Conservation (phyloP, 2,329 filamentous ascomycete genomes). For the Verticillium klebahnii region DNA sequence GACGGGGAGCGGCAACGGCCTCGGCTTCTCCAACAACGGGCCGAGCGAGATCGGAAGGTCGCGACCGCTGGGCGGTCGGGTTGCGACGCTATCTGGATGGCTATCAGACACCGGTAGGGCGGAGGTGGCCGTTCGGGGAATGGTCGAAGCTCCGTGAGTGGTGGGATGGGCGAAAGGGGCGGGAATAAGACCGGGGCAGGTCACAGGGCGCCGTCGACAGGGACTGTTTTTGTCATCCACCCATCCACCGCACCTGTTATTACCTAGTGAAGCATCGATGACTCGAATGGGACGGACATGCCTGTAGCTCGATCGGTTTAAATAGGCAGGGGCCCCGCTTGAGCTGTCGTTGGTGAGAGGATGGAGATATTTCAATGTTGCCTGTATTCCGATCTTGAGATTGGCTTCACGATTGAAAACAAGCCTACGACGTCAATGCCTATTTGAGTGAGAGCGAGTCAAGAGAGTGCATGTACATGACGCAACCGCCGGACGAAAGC, state of each 20-base stretch:
- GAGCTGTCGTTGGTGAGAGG: background rate
- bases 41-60: background rate
- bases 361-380: background rate
- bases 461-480: no score
- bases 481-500: no score
- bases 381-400: no score
- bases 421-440: no score
- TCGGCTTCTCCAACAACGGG: background rate
- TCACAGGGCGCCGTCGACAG: background rate
- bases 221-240: background rate
- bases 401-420: no score
- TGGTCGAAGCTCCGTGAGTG: slow-evolving; percentile 13
- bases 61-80: background rate
- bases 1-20: background rate
- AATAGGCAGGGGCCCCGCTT: background rate
- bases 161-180: slow-evolving; percentile 29
- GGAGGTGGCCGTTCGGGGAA: background rate
- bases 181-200: slow-evolving; percentile 20
- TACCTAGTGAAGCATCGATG: background rate
- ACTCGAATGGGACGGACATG: background rate
- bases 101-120: background rate
- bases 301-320: background rate
- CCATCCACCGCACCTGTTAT: background rate
- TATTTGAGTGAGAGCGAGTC: no score
- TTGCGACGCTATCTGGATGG: background rate